phyloP scores from a whole-genome alignment of 352 stramenopile species.

The Pythium myriotylum region DNA sequence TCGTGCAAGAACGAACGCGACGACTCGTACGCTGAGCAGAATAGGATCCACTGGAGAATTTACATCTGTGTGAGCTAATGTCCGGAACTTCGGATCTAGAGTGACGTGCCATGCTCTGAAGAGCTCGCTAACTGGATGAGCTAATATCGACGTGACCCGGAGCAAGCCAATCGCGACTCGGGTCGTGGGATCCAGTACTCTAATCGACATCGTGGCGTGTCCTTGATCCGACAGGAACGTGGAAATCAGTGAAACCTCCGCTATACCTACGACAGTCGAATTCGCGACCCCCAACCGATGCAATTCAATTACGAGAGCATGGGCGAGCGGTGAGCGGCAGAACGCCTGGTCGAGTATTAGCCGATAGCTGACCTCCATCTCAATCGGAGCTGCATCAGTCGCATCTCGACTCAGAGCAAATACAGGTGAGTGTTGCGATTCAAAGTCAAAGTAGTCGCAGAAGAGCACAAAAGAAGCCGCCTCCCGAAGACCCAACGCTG shows the following conservation, averaged over 20 bases:
- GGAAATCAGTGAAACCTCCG: constrained; percentile 9
- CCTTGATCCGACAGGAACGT: constrained; percentile 30
- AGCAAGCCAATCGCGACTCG: constrained; percentile 14
- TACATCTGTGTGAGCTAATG: neutral
- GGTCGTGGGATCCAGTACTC: constrained; percentile 24
- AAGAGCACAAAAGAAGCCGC: constrained; percentile 23
- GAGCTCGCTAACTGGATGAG: constrained; percentile 2
- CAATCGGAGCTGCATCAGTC: constrained; percentile 18
- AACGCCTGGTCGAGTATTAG: constrained; percentile 29
- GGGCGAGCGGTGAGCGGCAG: constrained; percentile 21
- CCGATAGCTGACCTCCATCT: constrained; percentile 43
- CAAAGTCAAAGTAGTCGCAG: constrained; percentile 52
- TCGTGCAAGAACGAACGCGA: constrained; percentile 5
- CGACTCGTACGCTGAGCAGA: constrained; percentile 6
- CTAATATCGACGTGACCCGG: constrained; percentile 16
- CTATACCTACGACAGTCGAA: constrained; percentile 16
- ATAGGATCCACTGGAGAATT: neutral
- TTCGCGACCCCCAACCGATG: constrained; percentile 17
- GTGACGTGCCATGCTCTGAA: constrained; percentile 2
- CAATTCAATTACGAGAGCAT: constrained; percentile 29
- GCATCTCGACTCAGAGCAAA: constrained; percentile 3
- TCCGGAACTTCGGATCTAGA: neutral
- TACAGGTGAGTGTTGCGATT: constrained; percentile 39
- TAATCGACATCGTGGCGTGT: constrained; percentile 6
- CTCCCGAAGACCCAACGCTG: neutral